Conservation (phyloP, 352 stramenopile species). For the Phytophthora multivora region DNA sequence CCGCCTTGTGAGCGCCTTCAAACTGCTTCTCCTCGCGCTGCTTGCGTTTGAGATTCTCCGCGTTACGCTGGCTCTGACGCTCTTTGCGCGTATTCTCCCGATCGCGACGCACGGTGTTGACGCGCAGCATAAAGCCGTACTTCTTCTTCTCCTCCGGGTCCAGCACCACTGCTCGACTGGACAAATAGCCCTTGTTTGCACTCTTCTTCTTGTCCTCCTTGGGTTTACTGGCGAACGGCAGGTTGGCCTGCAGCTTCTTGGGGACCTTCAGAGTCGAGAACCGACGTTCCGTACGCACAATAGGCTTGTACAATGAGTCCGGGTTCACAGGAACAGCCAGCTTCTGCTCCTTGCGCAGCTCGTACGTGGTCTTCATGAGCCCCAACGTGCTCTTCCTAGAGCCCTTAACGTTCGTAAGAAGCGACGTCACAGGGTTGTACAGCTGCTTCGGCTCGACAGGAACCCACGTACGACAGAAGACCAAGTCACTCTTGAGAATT, state of each 20-base stretch:
- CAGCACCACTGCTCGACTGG: slow-evolving; percentile 93
- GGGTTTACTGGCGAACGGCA: slow-evolving; percentile 98
- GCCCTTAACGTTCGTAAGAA: slow-evolving; percentile 58
- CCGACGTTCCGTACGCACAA: slow-evolving; percentile 91
- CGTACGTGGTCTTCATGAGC: slow-evolving; percentile 96
- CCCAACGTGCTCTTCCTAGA: slow-evolving; percentile 55
- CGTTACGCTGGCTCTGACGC: slow-evolving; percentile 87
- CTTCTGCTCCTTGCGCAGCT: slow-evolving; percentile 95
- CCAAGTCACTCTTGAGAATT: slow-evolving; percentile 98
- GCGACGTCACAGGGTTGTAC: slow-evolving; percentile 97
- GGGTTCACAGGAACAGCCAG: slow-evolving; percentile 96
- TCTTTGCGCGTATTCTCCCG: slow-evolving; percentile 94
- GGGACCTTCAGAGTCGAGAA: slow-evolving; percentile 96
- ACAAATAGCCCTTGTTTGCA: slow-evolving; percentile 87
- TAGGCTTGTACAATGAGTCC: slow-evolving; percentile 99
- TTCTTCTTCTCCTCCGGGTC: slow-evolving; percentile 97
- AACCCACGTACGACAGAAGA: slow-evolving; percentile 99
- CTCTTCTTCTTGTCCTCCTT: slow-evolving; percentile 93
- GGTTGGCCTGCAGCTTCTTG: slow-evolving; percentile 95
- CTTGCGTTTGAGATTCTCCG: slow-evolving; percentile 92
- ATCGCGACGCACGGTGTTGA: slow-evolving; percentile 98
- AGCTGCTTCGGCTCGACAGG: slow-evolving; percentile 97
- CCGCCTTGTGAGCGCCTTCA: slow-evolving; percentile 74
- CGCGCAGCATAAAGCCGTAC: slow-evolving; percentile 96
- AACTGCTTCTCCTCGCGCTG: slow-evolving; percentile 92